Base-by-base conservation (phyloP, 148 eudicot genomes). In the Nepenthes gracilis region DNA sequence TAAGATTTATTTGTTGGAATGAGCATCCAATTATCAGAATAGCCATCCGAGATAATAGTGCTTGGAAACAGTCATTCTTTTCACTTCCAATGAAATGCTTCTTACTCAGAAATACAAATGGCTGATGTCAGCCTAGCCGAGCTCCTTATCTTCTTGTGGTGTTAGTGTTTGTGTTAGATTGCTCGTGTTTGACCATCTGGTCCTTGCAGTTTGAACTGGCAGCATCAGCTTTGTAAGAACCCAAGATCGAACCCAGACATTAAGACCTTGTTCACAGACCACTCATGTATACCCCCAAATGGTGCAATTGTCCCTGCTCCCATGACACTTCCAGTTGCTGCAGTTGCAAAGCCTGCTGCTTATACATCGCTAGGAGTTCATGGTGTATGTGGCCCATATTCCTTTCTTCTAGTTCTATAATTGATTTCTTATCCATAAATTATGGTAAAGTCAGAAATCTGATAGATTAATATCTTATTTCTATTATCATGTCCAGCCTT, bases 201-300 rank as follows among this genome's bases (percentile, higher is more conserved):
- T 75, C 52, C 45, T 60, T 75, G 61, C 80, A 90, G 97, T 72
- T 74, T 86, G 69, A 86, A 90, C 68, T 90, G 97, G 97, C 97
- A 90, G 86, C 97, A 90, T 72, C 97, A 90, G 63, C 83, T 86
- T 38, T 86, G 97, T 64, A 84, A 84, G 76, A 90, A 86, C 65
- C 95, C 91, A 12, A 84, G 94, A 71, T 73, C 91, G 61, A 90
- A 90, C 52, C 97, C 97, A 43, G 95, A 86, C 67, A 86, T 90
- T 52, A 90, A 82, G 72, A 86, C 97, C 55, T 74, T 90, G 58
- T 90, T 84, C 70, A 70, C 75, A n/a, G 97, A 90, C 68, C 97
- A 90, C 74, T 56, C 82, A 5, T 90, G 97, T 63, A 69, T 70
- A 47, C 81, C 85, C 43, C 80, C 91, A 66, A 86, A 84, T 74